Conservation (phyloP, 2,329 filamentous ascomycete species). For the Cladosporium sp. region DNA sequence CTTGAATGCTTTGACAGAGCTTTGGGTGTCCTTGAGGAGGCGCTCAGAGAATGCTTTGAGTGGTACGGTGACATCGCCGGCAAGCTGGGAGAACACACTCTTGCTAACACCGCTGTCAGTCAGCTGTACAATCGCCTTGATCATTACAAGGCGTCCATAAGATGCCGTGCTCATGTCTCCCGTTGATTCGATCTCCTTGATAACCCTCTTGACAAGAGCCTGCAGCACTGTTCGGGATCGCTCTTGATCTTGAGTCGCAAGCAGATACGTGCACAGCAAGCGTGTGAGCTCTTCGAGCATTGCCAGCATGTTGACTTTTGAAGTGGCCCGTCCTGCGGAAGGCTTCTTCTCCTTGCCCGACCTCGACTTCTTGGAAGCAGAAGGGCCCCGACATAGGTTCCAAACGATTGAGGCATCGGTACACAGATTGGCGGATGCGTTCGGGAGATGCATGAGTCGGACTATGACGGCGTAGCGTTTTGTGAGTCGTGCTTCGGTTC, state of each 20-base stretch:
- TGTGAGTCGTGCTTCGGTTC: not conserved
- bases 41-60: not conserved
- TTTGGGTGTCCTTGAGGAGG: conserved; percentile 8
- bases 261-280: conserved; percentile 18
- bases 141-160: conserved; percentile 3
- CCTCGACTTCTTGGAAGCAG: not conserved
- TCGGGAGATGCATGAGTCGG: conserved; percentile 9
- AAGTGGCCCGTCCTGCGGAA: not conserved
- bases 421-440: conserved; percentile 9
- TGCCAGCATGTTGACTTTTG: not conserved
- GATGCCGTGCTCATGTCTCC: not conserved
- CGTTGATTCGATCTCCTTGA: not conserved
- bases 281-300: conserved; percentile 18
- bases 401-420: conserved; percentile 7
- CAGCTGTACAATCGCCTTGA: not conserved
- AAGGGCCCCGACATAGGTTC: not conserved
- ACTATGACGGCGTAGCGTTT: conserved; percentile 9
- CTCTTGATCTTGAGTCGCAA: conserved; percentile 26
- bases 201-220: not conserved
- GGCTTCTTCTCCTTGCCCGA: conserved; percentile 6
- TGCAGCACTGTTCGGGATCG: conserved; percentile 18
- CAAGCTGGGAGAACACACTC: conserved; percentile 3
- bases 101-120: conserved; percentile 7
- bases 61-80: not conserved
- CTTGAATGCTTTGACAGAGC: conserved; percentile 7